A percentile compares a stretch with the other conserved stretches of the same genome.
phyloP scores from a whole-genome alignment of 805 yeast species.

The Metschnikowia noctiluminum region DNA sequence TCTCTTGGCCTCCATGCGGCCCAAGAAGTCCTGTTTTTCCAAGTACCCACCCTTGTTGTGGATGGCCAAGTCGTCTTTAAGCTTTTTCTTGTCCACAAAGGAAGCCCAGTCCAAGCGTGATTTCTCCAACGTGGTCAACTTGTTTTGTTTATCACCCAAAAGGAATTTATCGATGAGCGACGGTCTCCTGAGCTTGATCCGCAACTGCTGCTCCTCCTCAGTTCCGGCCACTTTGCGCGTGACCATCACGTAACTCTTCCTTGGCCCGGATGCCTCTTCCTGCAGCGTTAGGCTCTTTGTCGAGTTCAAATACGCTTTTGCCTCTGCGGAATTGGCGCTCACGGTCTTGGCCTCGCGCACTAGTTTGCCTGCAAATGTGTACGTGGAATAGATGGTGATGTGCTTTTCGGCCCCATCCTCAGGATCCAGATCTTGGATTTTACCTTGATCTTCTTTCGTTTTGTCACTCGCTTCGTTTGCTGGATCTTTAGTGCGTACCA shows the following conservation, averaged over 20 bases:
- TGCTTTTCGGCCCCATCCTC: slow-evolving; percentile 20
- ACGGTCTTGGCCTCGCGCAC: slow-evolving; percentile 78
- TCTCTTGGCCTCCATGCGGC: slow-evolving; percentile 61
- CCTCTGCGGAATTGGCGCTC: slow-evolving; percentile 77
- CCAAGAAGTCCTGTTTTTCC: slow-evolving; percentile 86
- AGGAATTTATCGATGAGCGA: slow-evolving; percentile 76
- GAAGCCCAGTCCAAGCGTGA: slow-evolving; percentile 93
- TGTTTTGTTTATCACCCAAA: slow-evolving; percentile 57
- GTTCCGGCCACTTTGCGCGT: slow-evolving; percentile 31
- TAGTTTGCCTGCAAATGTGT: slow-evolving; percentile 86
- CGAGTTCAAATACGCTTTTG: slow-evolving; percentile 70
- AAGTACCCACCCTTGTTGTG: slow-evolving; percentile 89
- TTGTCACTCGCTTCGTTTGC: slow-evolving; percentile 8
- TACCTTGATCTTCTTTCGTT: not conserved
- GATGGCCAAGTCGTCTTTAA: slow-evolving; percentile 73
- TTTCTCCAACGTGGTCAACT: slow-evolving; percentile 87
- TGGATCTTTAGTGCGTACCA: slow-evolving; percentile 11
- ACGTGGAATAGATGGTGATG: slow-evolving; percentile 70
- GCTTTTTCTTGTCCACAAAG: slow-evolving; percentile 82
- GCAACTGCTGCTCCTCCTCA: slow-evolving; percentile 31
- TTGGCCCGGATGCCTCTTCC: slow-evolving; percentile 9
- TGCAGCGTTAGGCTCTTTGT: slow-evolving; percentile 32
- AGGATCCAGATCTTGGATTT: too few relatives aligned
- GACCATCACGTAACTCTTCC: slow-evolving; percentile 32
- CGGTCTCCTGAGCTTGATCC: slow-evolving; percentile 66